Conservation (phyloP, 2,329 filamentous ascomycete genomes). For the Zelopaecilomyces penicillatus region DNA sequence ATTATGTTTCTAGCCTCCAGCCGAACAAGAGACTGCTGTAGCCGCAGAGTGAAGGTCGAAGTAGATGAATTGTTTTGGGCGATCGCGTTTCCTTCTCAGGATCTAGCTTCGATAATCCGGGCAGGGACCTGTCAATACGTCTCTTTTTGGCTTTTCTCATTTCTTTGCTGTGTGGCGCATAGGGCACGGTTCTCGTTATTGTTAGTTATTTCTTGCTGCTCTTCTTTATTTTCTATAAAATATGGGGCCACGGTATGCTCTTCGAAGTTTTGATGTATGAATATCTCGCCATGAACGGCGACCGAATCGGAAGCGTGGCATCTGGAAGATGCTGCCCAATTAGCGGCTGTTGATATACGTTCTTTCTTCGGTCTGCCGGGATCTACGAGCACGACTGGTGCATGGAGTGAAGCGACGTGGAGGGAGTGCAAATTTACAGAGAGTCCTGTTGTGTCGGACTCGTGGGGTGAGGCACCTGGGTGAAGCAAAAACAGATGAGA, state of each 20-base stretch:
- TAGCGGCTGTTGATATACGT: too few relatives aligned
- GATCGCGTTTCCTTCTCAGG: too few relatives aligned
- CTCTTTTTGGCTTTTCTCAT: constrained; percentile 4
- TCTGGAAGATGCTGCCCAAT: too few relatives aligned
- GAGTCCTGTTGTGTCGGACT: too few relatives aligned
- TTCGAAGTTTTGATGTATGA: constrained; percentile 1
- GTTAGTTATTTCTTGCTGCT: constrained; percentile 11
- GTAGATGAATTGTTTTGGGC: neutral
- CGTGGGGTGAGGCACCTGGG: too few relatives aligned
- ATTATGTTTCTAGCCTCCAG: constrained; percentile 14
- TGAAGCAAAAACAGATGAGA: too few relatives aligned
- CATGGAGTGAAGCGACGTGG: too few relatives aligned
- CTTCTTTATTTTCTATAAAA: constrained; percentile 3
- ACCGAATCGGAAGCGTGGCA: too few relatives aligned
- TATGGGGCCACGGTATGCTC: neutral
- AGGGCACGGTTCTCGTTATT: constrained; percentile 8
- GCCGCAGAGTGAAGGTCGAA: constrained; percentile 23
- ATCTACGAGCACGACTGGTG: too few relatives aligned
- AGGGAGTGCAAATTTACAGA: too few relatives aligned
- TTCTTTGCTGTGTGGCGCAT: constrained; percentile 7
- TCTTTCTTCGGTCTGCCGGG: too few relatives aligned
- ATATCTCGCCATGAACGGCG: too few relatives aligned
- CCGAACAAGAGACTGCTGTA: constrained; percentile 27
- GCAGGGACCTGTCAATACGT: constrained; percentile 1
- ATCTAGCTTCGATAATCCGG: neutral